Percentiles rank a stretch among this genome's conserved stretches.
Conservation (phyloP, 768 basidiomycete species). For the Panaeolus papilionaceus region DNA sequence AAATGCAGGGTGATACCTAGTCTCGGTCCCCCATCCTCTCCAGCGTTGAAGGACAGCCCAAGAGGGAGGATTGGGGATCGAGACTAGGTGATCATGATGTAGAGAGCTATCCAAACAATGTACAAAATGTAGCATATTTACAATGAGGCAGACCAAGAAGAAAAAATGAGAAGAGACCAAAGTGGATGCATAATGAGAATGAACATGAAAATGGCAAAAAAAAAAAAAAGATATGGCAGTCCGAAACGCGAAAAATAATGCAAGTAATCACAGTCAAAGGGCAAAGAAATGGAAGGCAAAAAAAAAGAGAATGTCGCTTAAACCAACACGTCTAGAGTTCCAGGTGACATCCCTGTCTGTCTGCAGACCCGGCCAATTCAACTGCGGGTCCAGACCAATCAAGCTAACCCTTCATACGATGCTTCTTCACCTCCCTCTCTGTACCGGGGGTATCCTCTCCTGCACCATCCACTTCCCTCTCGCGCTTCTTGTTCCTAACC, state of each 20-base stretch:
- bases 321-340: neutral
- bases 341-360: neutral
- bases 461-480: neutral
- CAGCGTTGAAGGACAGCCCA: too few relatives aligned
- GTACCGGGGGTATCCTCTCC: neutral
- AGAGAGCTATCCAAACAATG: too few relatives aligned
- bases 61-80: neutral
- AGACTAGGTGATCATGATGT: too few relatives aligned
- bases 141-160: neutral
- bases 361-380: neutral
- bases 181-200: neutral
- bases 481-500: neutral
- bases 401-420: conserved; percentile 1
- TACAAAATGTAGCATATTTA: neutral
- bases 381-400: neutral
- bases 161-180: neutral
- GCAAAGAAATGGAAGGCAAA: neutral
- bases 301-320: neutral
- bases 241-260: neutral
- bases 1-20: neutral
- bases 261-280: neutral
- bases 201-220: neutral
- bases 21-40: too few relatives aligned
- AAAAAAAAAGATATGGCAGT: neutral
- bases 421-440: conserved; percentile 2